These are phyloP conservation scores for Nannizziopsis barbatae DNA, from an alignment of 2,329 filamentous ascomycete species.

Conservation along the genomic window DNA sequence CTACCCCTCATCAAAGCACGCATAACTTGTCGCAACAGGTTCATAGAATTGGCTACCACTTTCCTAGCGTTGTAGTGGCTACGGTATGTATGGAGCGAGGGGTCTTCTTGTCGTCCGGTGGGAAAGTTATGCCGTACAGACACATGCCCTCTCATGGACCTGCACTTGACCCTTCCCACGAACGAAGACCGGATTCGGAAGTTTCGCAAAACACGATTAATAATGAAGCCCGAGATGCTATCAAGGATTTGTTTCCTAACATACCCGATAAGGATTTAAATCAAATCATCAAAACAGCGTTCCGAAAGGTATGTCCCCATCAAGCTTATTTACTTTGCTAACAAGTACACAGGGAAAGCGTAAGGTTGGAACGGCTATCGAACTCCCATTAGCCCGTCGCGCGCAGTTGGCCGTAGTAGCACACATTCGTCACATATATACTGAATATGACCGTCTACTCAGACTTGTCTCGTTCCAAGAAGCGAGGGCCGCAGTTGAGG, in stretches of 20 bases:
- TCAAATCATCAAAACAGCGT: conserved; percentile 49
- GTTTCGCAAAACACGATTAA: conserved; percentile 39
- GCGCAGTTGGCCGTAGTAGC: conserved; percentile 52
- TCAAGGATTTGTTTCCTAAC: conserved; percentile 52
- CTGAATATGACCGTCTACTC: conserved; percentile 50
- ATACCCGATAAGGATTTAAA: conserved; percentile 49
- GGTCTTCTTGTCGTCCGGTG: conserved; percentile 37
- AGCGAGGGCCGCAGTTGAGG: conserved; percentile 46
- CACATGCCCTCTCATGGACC: conserved; percentile 21
- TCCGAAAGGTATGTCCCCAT: conserved; percentile 42
- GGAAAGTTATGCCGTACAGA: conserved; percentile 36
- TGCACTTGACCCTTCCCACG: neutral
- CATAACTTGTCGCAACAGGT: conserved; percentile 50
- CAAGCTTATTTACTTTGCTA: conserved; percentile 15
- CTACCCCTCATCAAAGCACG: conserved; percentile 39
- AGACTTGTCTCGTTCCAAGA: conserved; percentile 43
- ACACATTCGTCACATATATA: conserved; percentile 52
- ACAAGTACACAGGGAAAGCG: conserved; percentile 37
- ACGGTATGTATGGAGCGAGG: conserved; percentile 43
- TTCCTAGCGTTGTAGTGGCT: conserved; percentile 49
- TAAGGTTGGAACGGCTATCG: conserved; percentile 47
- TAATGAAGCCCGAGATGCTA: conserved; percentile 47
- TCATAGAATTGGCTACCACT: conserved; percentile 52
- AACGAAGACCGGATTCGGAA: conserved; percentile 23
- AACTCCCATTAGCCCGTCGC: conserved; percentile 45